Percentiles rank a stretch among this genome's conserved stretches.
Evolutionary conservation across 2,329 filamentous ascomycete species (phyloP).

Genomic region (Paraphaeosphaeria sporulosa): DNA sequence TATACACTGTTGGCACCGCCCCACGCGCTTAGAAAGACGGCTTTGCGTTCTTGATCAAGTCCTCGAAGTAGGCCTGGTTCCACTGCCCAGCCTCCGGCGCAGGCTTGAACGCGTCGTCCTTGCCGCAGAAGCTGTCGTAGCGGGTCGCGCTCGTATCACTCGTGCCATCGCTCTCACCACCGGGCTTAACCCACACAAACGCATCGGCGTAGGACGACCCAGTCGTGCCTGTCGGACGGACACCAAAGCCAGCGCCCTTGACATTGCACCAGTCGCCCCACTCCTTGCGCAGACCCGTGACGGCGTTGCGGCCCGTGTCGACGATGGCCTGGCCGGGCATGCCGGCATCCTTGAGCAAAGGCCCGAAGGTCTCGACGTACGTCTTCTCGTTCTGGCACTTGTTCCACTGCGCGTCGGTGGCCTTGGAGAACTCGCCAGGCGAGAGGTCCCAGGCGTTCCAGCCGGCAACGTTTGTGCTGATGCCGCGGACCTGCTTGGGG

Average conservation of each 20-base stretch:
- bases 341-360: slow-evolving; percentile 56
- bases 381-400: slow-evolving; percentile 61
- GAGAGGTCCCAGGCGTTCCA: slow-evolving; percentile 63
- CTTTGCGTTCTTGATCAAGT: slow-evolving; percentile 48
- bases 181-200: slow-evolving; percentile 77
- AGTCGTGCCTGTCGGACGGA: slow-evolving; percentile 66
- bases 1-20: slow-evolving; percentile 14
- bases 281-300: slow-evolving; percentile 52
- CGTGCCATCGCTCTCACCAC: slow-evolving; percentile 63
- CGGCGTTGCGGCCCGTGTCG: slow-evolving; percentile 67
- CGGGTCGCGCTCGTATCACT: slow-evolving; percentile 52
- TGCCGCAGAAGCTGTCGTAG: slow-evolving; percentile 66
- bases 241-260: slow-evolving; percentile 69
- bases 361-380: slow-evolving; percentile 61
- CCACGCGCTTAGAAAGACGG: slow-evolving; percentile 39
- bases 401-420: slow-evolving; percentile 46
- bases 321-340: slow-evolving; percentile 64
- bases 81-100: slow-evolving; percentile 74
- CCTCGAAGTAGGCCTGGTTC: slow-evolving; percentile 62
- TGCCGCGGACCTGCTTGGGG: slow-evolving; percentile 59
- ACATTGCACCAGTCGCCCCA: slow-evolving; percentile 77
- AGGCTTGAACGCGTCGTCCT: slow-evolving; percentile 64
- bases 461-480: slow-evolving; percentile 66
- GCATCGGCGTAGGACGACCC: slow-evolving; percentile 66
- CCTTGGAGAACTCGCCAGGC: slow-evolving; percentile 47